Conservation (phyloP, 495 filamentous ascomycete genomes). For the Saxophila tyrrhenica region DNA sequence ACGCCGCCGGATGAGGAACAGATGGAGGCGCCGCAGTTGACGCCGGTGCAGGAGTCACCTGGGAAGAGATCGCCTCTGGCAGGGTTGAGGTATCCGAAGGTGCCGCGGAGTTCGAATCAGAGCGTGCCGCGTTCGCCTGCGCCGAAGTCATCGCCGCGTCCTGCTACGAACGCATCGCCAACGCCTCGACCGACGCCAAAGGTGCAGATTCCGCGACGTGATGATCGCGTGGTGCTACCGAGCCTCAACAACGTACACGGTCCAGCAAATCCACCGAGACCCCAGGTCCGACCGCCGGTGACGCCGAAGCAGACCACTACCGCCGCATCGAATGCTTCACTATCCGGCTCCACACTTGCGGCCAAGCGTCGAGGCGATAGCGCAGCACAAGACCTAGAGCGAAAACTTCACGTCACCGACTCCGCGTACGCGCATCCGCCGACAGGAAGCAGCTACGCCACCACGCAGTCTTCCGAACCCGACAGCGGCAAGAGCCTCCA, state of each 20-base stretch:
- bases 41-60: conserved; percentile 29
- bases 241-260: background rate
- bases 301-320: conserved; percentile 4
- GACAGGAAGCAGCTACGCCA: conserved; percentile 4
- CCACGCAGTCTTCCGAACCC: conserved; percentile 3
- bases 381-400: conserved; percentile 20
- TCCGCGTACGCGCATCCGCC: conserved; percentile 9
- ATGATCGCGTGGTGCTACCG: conserved; percentile 7
- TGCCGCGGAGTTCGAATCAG: conserved; percentile 31
- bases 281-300: too few relatives aligned
- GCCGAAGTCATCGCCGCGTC: conserved; percentile 6
- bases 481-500: conserved; percentile 1
- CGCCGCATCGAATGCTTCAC: background rate
- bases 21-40: conserved; percentile 20
- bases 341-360: conserved; percentile 21
- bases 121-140: conserved; percentile 25
- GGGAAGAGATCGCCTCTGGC: conserved; percentile 30
- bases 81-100: conserved; percentile 29
- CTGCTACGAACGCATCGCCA: background rate
- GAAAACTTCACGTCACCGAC: conserved; percentile 14
- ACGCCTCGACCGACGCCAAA: background rate
- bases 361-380: conserved; percentile 23
- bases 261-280: too few relatives aligned
- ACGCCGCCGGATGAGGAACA: conserved; percentile 30
- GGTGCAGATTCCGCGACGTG: background rate